These are phyloP conservation scores for Pneumocystis sp. DNA, from an alignment of 1,139 yeast genomes.

Conservation along the genomic window DNA sequence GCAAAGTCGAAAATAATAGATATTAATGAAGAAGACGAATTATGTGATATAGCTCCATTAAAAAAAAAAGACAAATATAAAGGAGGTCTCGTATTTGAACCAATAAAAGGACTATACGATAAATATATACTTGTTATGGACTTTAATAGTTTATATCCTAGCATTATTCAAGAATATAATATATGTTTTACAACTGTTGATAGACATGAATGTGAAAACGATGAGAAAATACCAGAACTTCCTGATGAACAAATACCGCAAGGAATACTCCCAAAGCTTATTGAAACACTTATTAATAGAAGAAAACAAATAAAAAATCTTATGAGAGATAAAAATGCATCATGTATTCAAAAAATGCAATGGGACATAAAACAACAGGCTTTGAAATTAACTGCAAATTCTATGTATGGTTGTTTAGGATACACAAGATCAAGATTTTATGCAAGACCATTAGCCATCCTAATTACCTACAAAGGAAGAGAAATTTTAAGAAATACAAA, in stretches of 20 bases:
- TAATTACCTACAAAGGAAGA: conserved; percentile 90
- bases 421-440: conserved; percentile 82
- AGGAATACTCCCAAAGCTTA: conserved; percentile 77
- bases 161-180: conserved; percentile 91
- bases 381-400: conserved; percentile 88
- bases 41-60: conserved; percentile 25
- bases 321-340: conserved; percentile 55
- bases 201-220: conserved; percentile 33
- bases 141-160: conserved; percentile 92
- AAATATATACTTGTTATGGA: conserved; percentile 89
- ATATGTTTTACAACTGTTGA: conserved; percentile 94
- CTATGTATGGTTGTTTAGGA: conserved; percentile 98
- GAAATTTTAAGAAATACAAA: conserved; percentile 89
- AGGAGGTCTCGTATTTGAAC: conserved; percentile 96
- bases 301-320: conserved; percentile 86
- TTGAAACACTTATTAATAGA: conserved; percentile 72
- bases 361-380: conserved; percentile 96
- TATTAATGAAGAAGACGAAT: conserved; percentile 18
- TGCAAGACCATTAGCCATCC: conserved; percentile 90
- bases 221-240: conserved; percentile 39
- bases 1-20: conserved; percentile 6
- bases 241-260: conserved; percentile 46
- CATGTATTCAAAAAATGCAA: conserved; percentile 42
- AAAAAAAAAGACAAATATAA: conserved; percentile 72
- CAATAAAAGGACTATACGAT: conserved; percentile 87